phyloP scores from a whole-genome alignment of 306 rosid genomes.

The Prunus padus region DNA sequence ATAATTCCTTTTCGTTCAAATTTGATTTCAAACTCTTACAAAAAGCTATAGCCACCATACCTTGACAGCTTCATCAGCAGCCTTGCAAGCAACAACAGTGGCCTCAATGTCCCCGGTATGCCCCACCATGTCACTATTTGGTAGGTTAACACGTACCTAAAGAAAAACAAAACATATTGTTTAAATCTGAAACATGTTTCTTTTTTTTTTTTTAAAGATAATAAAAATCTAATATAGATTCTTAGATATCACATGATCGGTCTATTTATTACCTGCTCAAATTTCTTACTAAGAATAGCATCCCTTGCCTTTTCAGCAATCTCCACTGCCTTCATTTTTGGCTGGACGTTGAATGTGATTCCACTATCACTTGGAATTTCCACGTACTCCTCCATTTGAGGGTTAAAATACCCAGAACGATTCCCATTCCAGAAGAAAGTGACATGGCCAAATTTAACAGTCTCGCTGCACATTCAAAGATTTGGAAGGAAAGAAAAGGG shows the following conservation, averaged over 20 bases:
- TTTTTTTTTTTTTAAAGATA: background rate
- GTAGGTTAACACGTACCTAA: conserved; percentile 93
- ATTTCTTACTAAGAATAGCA: conserved; percentile 79
- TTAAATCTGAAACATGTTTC: conserved; percentile 4
- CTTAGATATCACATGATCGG: background rate
- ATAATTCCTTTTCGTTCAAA: background rate
- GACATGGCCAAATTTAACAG: conserved; percentile 97
- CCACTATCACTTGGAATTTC: conserved; percentile 95
- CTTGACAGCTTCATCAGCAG: conserved; percentile 93
- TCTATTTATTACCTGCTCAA: conserved; percentile 52
- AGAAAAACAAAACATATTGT: conserved; percentile 3
- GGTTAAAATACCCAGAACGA: conserved; percentile 84
- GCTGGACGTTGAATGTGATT: conserved; percentile 83
- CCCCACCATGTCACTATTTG: conserved; percentile 98
- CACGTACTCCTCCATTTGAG: conserved; percentile 75
- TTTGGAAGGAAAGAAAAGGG: background rate
- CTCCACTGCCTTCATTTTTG: conserved; percentile 88
- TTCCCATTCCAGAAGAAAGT: conserved; percentile 99
- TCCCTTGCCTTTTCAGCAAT: conserved; percentile 92
- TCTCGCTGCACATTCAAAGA: conserved; percentile 56
- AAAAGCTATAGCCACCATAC: conserved; percentile 32
- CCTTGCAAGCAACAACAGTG: conserved; percentile 96
- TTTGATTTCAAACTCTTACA: background rate
- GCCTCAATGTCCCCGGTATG: conserved; percentile 93
- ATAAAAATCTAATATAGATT: background rate